Percentiles rank a stretch among this genome's conserved stretches.
These are phyloP conservation scores for Verticillium klebahnii DNA, from an alignment of 2,329 filamentous ascomycete genomes.

Conservation along the genomic window DNA sequence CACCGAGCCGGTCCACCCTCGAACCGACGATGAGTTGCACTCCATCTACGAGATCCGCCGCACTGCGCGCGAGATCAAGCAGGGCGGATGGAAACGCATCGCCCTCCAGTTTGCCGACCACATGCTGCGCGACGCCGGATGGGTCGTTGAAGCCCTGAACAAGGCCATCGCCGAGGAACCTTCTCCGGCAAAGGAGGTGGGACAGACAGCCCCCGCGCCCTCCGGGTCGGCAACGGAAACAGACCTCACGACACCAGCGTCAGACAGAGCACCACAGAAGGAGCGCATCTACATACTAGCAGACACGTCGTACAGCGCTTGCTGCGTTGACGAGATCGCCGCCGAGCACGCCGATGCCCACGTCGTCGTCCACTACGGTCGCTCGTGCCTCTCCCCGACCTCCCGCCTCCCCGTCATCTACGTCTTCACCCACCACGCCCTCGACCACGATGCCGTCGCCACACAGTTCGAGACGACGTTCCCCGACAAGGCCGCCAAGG, in stretches of 20 bases:
- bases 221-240: background rate
- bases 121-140: conserved; percentile 82
- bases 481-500: conserved; percentile 49
- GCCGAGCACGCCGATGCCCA: conserved; percentile 91
- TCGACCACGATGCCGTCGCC: conserved; percentile 55
- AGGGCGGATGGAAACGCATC: conserved; percentile 67
- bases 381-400: conserved; percentile 87
- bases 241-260: conserved; percentile 1
- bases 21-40: conserved; percentile 63
- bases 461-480: conserved; percentile 66
- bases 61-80: conserved; percentile 71
- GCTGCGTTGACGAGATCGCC: conserved; percentile 94
- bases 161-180: conserved; percentile 23
- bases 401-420: conserved; percentile 83
- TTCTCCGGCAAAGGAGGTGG: conserved; percentile 3
- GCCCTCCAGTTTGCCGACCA: conserved; percentile 94
- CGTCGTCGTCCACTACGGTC: conserved; percentile 89
- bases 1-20: conserved; percentile 24
- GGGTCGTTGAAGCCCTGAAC: conserved; percentile 64
- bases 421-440: conserved; percentile 72
- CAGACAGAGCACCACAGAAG: background rate
- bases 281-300: conserved; percentile 73
- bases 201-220: background rate
- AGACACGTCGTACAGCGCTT: conserved; percentile 95
- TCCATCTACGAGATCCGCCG: conserved; percentile 80